A percentile compares a stretch with the other conserved stretches of the same genome.
Evolutionary conservation across 2,329 filamentous ascomycete genomes (phyloP).

Genomic region (Decorospora gaudefroyi): DNA sequence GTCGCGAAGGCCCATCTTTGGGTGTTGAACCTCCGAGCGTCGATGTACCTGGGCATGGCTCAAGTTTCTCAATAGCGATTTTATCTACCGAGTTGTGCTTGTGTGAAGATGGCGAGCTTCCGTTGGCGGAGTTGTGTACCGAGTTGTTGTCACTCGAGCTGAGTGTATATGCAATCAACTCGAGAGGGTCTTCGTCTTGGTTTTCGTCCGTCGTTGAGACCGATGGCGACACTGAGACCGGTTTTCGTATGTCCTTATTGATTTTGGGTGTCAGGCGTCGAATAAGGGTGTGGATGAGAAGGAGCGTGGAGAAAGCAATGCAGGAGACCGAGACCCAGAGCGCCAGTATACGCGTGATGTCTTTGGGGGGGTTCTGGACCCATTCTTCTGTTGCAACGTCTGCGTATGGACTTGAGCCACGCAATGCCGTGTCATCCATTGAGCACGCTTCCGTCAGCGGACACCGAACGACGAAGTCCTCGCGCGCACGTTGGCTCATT

Average conservation of each 20-base stretch:
- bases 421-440: constrained; percentile 43
- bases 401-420: constrained; percentile 38
- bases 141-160: constrained; percentile 2
- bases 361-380: constrained; percentile 35
- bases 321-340: constrained; percentile 42
- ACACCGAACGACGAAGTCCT: constrained; percentile 10
- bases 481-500: constrained; percentile 31
- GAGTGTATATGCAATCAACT: constrained; percentile 3
- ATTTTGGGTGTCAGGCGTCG: constrained; percentile 24
- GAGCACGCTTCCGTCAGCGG: constrained; percentile 37
- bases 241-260: constrained; percentile 5
- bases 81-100: constrained; percentile 28
- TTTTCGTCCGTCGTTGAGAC: constrained; percentile 1
- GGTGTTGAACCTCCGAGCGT: constrained; percentile 28
- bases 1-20: constrained; percentile 21
- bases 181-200: constrained; percentile 12
- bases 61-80: constrained; percentile 29
- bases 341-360: constrained; percentile 36
- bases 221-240: not conserved
- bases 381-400: constrained; percentile 32
- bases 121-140: not conserved
- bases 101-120: constrained; percentile 10
- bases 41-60: constrained; percentile 23
- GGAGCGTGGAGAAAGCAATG: constrained; percentile 34
- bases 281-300: constrained; percentile 40